Percentiles rank a stretch among this genome's conserved stretches.
phyloP scores from a whole-genome alignment of 768 basidiomycete species.

The Rhizopogon vinicolor region DNA sequence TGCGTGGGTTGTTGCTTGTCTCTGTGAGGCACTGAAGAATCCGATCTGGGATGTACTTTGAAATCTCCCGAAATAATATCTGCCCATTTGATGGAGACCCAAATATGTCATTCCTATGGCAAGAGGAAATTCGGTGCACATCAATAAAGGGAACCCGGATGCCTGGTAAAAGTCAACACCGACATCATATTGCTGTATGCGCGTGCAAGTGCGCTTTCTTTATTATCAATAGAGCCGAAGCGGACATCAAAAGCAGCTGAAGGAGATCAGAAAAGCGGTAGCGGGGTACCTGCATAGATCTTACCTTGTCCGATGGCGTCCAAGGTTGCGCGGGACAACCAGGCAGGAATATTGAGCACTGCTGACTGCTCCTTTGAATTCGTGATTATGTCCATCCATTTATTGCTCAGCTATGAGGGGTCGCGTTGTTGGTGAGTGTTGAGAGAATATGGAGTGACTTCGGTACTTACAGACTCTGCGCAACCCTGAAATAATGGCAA shows the following conservation, averaged over 20 bases:
- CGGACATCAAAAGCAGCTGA: no score
- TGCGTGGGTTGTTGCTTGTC: conserved; percentile 16
- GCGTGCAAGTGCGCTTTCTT: conserved; percentile 3
- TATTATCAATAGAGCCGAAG: conserved; percentile 5
- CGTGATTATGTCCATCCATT: conserved; percentile 18
- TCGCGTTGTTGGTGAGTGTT: not conserved
- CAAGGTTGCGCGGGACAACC: conserved; percentile 40
- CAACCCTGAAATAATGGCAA: conserved; percentile 43
- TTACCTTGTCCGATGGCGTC: conserved; percentile 49
- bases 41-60: conserved; percentile 23
- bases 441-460: not conserved
- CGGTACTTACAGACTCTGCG: conserved; percentile 17
- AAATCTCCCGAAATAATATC: conserved; percentile 28
- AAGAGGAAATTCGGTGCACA: not conserved
- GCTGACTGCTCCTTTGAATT: conserved; percentile 5
- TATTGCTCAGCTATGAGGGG: conserved; percentile 14
- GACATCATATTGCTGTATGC: conserved; percentile 2
- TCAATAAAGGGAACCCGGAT: not conserved
- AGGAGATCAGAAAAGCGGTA: not conserved
- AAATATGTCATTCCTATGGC: conserved; percentile 2
- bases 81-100: conserved; percentile 3
- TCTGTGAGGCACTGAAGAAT: conserved; percentile 32
- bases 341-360: conserved; percentile 19
- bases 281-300: not conserved
- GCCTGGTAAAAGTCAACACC: not conserved